Base-by-base conservation (phyloP, 306 rosid genomes). In the Malus sieversii region DNA sequence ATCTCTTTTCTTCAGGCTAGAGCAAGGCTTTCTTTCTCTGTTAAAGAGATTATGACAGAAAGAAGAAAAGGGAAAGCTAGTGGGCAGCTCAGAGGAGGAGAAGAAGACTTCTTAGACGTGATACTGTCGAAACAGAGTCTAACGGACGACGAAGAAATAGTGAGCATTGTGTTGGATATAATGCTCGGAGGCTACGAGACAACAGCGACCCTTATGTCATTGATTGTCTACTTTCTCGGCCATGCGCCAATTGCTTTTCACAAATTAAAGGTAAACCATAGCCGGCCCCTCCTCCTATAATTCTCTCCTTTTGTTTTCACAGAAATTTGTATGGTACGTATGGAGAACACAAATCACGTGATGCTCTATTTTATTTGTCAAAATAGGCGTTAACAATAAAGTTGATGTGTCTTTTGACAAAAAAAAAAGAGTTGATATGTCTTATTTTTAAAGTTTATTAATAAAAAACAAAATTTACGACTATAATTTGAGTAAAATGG, bases 141-240 rank as follows among this genome's bases (percentile, higher is more conserved):
- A 23, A 60, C 74, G 62, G 86, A 85, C 70, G 86, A 85, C 70
- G 97, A 90, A 67, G 97, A 90, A 83, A 90, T 44, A 63, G 84
- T 87, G 80, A 84, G 91, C 78, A 42, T 87, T 72, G 87, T 86
- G 32, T 58, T 92, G 83, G 98, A 92, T 81, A 80, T 92, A 73
- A 80, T 92, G 90, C 80, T 90, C 32, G 96, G 94, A 18, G 94
- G 98, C 14, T 92, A 92, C 73, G 96, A 92, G 85, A 92, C 98
- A 76, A 90, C 98, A 10, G 88, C 98, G 35, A 92, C 90, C 4
- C 94, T 92, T 1, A 48, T 92, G 81, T 85, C 90, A 69, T 59
- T 92, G 79, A 81, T 85, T 84, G 90, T 87, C 80, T 92, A 90
- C 81, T 92, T 92, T 69, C 88, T 92, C 40, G 80, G 48, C 16